Evolutionary conservation across 345 rosid species (phyloP).

Genomic region (Rubroshorea leprosula): DNA sequence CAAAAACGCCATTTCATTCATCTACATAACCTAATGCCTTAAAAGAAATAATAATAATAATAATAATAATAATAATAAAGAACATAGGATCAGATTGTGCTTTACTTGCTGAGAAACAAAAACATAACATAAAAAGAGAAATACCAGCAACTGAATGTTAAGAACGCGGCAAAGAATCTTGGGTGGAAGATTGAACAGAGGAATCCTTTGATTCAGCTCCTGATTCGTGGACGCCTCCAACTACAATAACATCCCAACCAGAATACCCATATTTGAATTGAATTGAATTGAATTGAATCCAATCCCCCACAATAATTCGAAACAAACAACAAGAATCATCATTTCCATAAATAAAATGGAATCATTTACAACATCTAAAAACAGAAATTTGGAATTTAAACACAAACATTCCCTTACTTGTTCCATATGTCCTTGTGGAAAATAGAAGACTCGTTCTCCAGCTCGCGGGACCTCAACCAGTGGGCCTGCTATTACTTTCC

Average conservation of each 20-base stretch:
- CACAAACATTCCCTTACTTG: constrained; percentile 40
- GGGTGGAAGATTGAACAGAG: constrained; percentile 57
- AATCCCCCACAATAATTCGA: too few species aligned
- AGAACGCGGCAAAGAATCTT: constrained; percentile 83
- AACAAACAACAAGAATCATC: constrained; percentile 1
- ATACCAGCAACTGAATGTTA: constrained; percentile 68
- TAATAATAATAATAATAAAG: too few species aligned
- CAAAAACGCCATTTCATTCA: background rate
- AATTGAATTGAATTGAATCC: too few species aligned
- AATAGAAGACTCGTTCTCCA: constrained; percentile 63
- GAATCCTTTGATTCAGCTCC: constrained; percentile 63
- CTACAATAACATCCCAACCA: constrained; percentile 40
- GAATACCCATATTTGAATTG: constrained; percentile 19
- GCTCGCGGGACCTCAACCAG: constrained; percentile 63
- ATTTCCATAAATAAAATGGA: constrained; percentile 13
- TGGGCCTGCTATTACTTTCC: constrained; percentile 91
- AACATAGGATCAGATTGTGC: too few species aligned
- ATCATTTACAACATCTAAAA: too few species aligned
- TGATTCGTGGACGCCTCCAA: constrained; percentile 84
- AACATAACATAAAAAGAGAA: constrained; percentile 1
- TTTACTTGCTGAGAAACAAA: too few species aligned
- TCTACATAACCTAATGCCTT: background rate
- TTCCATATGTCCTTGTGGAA: constrained; percentile 97
- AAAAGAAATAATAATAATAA: too few species aligned
- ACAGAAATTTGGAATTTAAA: background rate